These are phyloP conservation scores for Arctium minus DNA, from an alignment of 129 eudicot genomes.

Conservation along the genomic window DNA sequence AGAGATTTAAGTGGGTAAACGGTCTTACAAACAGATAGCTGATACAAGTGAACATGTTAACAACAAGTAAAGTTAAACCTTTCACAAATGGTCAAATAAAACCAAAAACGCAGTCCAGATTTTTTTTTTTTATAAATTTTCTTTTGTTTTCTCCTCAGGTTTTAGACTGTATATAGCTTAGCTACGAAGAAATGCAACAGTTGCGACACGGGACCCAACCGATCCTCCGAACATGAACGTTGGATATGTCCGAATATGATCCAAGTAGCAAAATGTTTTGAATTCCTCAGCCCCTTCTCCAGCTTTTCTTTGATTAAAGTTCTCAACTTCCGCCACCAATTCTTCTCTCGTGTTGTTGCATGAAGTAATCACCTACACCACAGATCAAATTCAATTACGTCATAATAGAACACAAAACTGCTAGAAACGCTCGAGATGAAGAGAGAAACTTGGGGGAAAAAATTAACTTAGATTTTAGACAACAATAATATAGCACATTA, in stretches of 20 bases:
- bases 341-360: slow-evolving; percentile 93
- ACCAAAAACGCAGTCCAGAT: neutral
- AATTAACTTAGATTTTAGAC: neutral
- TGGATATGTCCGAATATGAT: slow-evolving; percentile 88
- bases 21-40: neutral
- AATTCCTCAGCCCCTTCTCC: slow-evolving; percentile 37
- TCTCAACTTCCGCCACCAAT: slow-evolving; percentile 79
- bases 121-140: neutral
- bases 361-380: slow-evolving; percentile 77
- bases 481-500: neutral
- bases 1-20: neutral
- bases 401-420: neutral
- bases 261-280: slow-evolving; percentile 60
- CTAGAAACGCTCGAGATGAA: neutral
- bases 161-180: neutral
- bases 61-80: neutral
- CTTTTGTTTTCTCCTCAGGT: neutral
- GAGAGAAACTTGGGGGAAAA: neutral
- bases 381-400: neutral
- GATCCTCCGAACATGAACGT: slow-evolving; percentile 97
- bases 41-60: neutral
- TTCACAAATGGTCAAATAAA: neutral
- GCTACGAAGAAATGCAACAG: slow-evolving; percentile 88
- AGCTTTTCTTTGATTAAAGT: slow-evolving; percentile 58
- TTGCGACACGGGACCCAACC: slow-evolving; percentile 92